Conservation (phyloP, 2,329 filamentous ascomycete species). For the Alternaria sp. region DNA sequence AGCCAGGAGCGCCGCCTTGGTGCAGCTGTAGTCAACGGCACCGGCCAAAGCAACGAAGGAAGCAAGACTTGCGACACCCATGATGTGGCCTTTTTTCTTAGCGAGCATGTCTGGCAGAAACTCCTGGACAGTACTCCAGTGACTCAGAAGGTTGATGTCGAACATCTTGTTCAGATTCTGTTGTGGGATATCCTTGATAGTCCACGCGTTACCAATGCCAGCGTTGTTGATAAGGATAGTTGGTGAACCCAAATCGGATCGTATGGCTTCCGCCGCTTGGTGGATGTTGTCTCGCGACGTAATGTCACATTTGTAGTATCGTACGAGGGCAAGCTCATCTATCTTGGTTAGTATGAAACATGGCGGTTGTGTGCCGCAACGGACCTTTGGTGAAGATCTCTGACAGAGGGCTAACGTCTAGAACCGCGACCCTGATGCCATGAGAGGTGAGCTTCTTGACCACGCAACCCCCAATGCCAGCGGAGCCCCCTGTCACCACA, state of each 20-base stretch:
- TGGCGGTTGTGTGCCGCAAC: conserved; percentile 4
- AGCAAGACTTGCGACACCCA: conserved; percentile 48
- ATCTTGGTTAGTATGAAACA: conserved; percentile 20
- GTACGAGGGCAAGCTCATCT: conserved; percentile 34
- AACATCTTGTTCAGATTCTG: conserved; percentile 40
- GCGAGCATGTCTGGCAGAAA: conserved; percentile 51
- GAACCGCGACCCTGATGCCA: conserved; percentile 47
- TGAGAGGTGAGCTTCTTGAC: conserved; percentile 43
- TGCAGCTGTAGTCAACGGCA: conserved; percentile 47
- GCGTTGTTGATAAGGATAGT: conserved; percentile 52
- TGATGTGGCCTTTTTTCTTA: conserved; percentile 49
- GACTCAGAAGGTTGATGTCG: conserved; percentile 48
- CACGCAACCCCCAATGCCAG: conserved; percentile 47
- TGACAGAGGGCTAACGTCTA: conserved; percentile 46
- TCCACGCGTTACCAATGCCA: conserved; percentile 47
- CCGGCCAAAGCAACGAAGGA: conserved; percentile 45
- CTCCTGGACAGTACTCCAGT: conserved; percentile 50
- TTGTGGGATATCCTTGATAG: conserved; percentile 42
- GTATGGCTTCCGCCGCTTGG: conserved; percentile 42
- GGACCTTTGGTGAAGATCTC: conserved; percentile 39
- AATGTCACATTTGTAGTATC: conserved; percentile 47
- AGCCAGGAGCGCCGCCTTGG: conserved; percentile 46
- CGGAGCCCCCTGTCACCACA: conserved; percentile 50
- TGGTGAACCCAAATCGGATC: conserved; percentile 43
- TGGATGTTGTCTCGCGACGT: conserved; percentile 42